A percentile compares a stretch with the other conserved stretches of the same genome.
Evolutionary conservation across 352 stramenopile genomes (phyloP).

Genomic region (Phytophthora capsici): DNA sequence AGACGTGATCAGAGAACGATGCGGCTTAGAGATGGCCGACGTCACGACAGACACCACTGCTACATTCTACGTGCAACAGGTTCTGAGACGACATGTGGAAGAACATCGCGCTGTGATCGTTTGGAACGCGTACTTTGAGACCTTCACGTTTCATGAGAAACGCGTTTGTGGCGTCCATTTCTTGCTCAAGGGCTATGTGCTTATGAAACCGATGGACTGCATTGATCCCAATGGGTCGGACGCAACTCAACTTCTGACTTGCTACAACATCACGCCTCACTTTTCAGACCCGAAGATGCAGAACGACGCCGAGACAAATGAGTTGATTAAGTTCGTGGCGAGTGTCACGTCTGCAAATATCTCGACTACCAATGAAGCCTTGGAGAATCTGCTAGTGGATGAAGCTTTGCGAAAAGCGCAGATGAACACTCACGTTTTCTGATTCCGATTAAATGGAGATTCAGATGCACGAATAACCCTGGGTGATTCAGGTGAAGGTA

Average conservation of each 20-base stretch:
- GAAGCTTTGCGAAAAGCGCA: conserved; percentile 7
- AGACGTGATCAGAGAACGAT: conserved; percentile 55
- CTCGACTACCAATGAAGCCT: conserved; percentile 44
- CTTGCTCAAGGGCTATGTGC: conserved; percentile 17
- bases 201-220: conserved; percentile 15
- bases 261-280: conserved; percentile 51
- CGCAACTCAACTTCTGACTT: conserved; percentile 39
- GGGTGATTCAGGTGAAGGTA: neutral
- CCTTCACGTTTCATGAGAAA: conserved; percentile 50
- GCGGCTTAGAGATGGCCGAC: conserved; percentile 56
- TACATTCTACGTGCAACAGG: conserved; percentile 55
- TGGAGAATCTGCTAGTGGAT: conserved; percentile 45
- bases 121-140: conserved; percentile 56
- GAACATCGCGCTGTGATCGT: conserved; percentile 57
- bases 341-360: conserved; percentile 43
- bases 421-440: neutral
- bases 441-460: neutral
- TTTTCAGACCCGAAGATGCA: conserved; percentile 33
- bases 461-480: neutral
- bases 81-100: conserved; percentile 56
- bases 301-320: conserved; percentile 28
- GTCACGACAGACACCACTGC: conserved; percentile 45
- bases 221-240: too few relatives aligned
- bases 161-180: conserved; percentile 33
- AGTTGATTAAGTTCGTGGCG: conserved; percentile 55